Evolutionary conservation across 2,329 filamentous ascomycete genomes (phyloP), one percentile per base, ranked within the genome.

Genomic region (Monilinia polystroma): DNA sequence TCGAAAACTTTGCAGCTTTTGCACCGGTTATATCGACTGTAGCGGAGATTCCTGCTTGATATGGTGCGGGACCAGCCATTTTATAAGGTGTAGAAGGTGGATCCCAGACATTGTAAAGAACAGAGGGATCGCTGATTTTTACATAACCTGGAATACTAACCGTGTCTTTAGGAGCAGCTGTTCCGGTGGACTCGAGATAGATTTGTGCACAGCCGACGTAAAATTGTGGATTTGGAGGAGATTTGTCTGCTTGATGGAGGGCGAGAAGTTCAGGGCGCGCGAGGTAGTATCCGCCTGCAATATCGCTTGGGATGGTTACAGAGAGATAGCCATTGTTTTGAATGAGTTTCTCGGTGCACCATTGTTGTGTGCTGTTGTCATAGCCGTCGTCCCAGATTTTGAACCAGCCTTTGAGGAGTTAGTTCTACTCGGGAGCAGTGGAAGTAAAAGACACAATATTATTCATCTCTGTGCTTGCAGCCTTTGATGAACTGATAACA

Each of bases 341-440:
- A 67, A 89, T 89, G 67, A 93, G 80, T 68, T 85, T 86, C 74
- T 91, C 85, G 3, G 87, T 89, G 77, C 90, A 92, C 89, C 90
- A 93, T 75, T 85, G 80, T 38, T 80, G 76, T 1, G 80, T 80
- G 6, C 75, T 71, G 6, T 78, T 75, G 72, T 90, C 82, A 77
- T 90, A 91, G 56, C 87, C 88, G 63, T 88, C 83, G 67, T 90
- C 84, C 81, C 84, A 91, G 75, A 93, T 85, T 82, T 92, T 92
- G 82, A 93, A 90, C 90, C 90, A 93, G 51, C 29, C 64, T 66
- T 59, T 32, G 8, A 32, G 26, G 26, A 5, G 20, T 66, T 52
- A 66, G 35, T 7, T 18, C n/a, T 11, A 14, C 11, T 10, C 1
- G 32, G 32, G 32, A 35, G n/a, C 38, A 23, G 8, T 1, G 14